Evolutionary conservation across 768 basidiomycete species (phyloP).

Genomic region (Mycena rebaudengoi): DNA sequence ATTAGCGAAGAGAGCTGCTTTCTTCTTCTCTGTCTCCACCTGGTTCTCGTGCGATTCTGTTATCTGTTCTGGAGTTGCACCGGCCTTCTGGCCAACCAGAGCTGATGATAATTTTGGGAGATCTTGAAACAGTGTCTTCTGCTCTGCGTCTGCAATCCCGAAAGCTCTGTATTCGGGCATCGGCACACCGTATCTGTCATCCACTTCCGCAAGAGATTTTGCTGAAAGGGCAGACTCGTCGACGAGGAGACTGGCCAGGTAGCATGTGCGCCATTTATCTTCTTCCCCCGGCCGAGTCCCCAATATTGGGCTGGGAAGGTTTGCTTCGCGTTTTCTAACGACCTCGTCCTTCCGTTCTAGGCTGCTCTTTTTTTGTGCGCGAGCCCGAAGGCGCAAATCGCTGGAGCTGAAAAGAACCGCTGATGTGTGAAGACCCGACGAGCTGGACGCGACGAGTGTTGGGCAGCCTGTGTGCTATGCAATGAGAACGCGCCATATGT

Average conservation of each 20-base stretch:
- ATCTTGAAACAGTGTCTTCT: constrained; percentile 69
- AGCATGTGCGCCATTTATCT: constrained; percentile 70
- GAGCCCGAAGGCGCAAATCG: constrained; percentile 45
- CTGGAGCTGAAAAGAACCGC: constrained; percentile 42
- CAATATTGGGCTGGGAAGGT: constrained; percentile 72
- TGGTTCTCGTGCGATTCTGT: no score
- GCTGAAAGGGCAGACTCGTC: constrained; percentile 59
- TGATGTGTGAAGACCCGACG: constrained; percentile 58
- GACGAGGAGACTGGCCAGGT: constrained; percentile 71
- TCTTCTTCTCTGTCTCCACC: constrained; percentile 50
- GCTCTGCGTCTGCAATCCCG: constrained; percentile 69
- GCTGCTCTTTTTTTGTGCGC: constrained; percentile 52
- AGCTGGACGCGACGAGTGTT: constrained; percentile 31
- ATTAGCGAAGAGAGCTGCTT: constrained; percentile 59
- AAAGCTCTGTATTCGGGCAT: constrained; percentile 67
- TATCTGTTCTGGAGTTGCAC: no score
- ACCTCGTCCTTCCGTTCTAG: constrained; percentile 55
- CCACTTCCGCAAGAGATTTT: constrained; percentile 35
- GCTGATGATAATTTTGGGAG: constrained; percentile 64
- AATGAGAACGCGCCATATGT: background rate
- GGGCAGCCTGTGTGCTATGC: constrained; percentile 20
- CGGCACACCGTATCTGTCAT: constrained; percentile 44
- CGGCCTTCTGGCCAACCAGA: no score
- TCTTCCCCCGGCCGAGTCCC: constrained; percentile 75
- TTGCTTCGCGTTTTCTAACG: constrained; percentile 44